Evolutionary conservation across 1,284 basidiomycete species (phyloP).

Genomic region (Coniferiporia sulphurascens): DNA sequence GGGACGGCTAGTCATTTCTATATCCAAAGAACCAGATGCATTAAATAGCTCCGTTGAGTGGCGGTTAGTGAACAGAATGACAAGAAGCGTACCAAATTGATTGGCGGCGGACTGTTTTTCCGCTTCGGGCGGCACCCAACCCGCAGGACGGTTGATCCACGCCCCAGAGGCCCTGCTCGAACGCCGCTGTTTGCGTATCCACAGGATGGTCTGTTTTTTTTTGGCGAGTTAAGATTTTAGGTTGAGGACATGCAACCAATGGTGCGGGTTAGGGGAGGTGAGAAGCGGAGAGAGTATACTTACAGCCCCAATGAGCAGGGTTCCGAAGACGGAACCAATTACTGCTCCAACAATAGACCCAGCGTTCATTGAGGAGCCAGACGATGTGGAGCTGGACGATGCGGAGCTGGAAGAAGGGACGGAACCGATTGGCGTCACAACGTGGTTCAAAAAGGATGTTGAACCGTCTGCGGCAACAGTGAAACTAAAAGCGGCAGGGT

Average conservation of each 20-base stretch:
- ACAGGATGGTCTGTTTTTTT: not conserved
- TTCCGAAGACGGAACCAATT: conserved; percentile 15
- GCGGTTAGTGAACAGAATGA: not conserved
- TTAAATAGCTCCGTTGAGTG: not conserved
- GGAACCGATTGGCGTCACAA: not conserved
- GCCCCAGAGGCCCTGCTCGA: conserved; percentile 9
- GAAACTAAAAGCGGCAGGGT: not conserved
- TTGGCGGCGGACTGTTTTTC: conserved; percentile 1
- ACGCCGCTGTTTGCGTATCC: conserved; percentile 15
- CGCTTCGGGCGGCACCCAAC: conserved; percentile 12
- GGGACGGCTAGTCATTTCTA: conserved; percentile 8
- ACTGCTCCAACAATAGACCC: conserved; percentile 16
- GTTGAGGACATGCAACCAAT: not conserved
- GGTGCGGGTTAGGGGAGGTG: not conserved
- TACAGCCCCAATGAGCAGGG: conserved; percentile 9
- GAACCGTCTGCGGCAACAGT: conserved; percentile 10
- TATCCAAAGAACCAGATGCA: not conserved
- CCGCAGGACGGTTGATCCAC: conserved; percentile 16
- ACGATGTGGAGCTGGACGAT: not conserved
- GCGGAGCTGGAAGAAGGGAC: not conserved
- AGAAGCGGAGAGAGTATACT: not conserved
- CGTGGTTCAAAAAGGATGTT: not conserved
- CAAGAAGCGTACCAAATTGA: conserved; percentile 7
- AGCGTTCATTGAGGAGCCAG: not conserved
- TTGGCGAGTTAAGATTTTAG: too few species aligned